A percentile compares a stretch with the other conserved stretches of the same genome.
phyloP scores from a whole-genome alignment of 106 monocot genomes.

The Alisma plantagoaquatica region DNA sequence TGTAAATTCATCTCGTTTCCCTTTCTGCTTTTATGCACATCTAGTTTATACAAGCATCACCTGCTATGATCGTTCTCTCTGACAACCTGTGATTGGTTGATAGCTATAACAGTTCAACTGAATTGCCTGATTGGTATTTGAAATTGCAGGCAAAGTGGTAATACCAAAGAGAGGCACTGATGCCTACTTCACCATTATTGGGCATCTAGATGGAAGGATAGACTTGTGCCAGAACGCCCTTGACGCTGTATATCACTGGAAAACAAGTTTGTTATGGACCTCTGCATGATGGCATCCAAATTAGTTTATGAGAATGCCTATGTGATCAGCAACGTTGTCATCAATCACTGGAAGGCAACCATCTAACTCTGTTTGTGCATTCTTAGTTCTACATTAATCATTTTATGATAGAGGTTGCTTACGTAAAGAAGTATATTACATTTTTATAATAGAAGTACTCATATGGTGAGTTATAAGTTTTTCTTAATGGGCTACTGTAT shows the following conservation, averaged over 20 bases:
- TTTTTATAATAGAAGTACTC: too few relatives aligned
- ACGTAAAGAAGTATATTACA: too few relatives aligned
- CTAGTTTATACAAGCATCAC: too few relatives aligned
- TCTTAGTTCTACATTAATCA: too few relatives aligned
- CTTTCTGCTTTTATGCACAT: not conserved
- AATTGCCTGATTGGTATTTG: not conserved
- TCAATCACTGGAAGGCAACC: constrained; percentile 39
- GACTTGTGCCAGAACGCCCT: constrained; percentile 17
- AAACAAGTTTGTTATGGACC: constrained; percentile 29
- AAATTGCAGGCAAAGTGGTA: constrained; percentile 23
- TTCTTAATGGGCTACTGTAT: too few relatives aligned
- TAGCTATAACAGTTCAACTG: too few relatives aligned
- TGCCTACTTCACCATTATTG: constrained; percentile 29
- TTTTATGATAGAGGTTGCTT: too few relatives aligned
- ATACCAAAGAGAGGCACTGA: constrained; percentile 34
- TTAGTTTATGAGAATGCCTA: constrained; percentile 54
- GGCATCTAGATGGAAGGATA: constrained; percentile 38
- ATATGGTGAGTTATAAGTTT: too few relatives aligned
- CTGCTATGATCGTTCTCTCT: too few relatives aligned
- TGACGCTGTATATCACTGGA: not conserved
- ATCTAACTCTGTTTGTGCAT: not conserved
- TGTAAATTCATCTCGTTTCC: not conserved
- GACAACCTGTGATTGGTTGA: too few relatives aligned
- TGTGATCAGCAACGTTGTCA: constrained; percentile 22
- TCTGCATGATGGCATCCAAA: constrained; percentile 54